Evolutionary conservation across 2,329 filamentous ascomycete species (phyloP).

Genomic region (Oidium heveae): DNA sequence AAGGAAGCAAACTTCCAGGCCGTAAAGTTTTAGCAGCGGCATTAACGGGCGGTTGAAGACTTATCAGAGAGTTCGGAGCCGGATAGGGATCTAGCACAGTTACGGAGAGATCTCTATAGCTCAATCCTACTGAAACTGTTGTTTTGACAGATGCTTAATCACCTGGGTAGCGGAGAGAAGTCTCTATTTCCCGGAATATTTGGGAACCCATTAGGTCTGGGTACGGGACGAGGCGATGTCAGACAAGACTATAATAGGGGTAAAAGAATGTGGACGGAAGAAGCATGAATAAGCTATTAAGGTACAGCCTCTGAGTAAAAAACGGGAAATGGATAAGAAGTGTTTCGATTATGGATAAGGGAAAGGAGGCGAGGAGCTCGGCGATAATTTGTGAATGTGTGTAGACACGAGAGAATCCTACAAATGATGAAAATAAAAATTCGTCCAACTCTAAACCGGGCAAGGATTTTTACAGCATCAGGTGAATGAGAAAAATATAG

Average conservation of each 20-base stretch:
- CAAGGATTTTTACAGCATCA: neutral
- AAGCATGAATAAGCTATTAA: neutral
- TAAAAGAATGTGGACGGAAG: neutral
- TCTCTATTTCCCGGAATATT: conserved; percentile 14
- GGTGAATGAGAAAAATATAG: neutral
- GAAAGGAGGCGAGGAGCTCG: neutral
- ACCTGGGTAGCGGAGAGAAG: conserved; percentile 16
- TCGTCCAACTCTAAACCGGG: neutral
- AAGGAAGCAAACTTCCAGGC: conserved; percentile 44
- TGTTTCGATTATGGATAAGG: neutral
- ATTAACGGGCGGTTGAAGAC: conserved; percentile 5
- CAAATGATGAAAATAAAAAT: neutral
- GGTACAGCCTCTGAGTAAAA: neutral
- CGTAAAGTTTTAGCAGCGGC: conserved; percentile 29
- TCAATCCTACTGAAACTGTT: neutral
- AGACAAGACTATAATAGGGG: neutral
- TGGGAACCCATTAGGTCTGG: conserved; percentile 13
- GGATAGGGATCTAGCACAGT: neutral
- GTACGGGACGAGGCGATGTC: neutral
- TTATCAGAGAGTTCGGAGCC: neutral
- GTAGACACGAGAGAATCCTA: neutral
- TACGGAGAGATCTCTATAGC: neutral
- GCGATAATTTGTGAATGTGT: neutral
- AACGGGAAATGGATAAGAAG: neutral
- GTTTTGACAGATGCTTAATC: conserved; percentile 17